These are phyloP conservation scores for Apophysomyces elegans DNA, from an alignment of 371 early-diverging fungal genomes.

Conservation along the genomic window DNA sequence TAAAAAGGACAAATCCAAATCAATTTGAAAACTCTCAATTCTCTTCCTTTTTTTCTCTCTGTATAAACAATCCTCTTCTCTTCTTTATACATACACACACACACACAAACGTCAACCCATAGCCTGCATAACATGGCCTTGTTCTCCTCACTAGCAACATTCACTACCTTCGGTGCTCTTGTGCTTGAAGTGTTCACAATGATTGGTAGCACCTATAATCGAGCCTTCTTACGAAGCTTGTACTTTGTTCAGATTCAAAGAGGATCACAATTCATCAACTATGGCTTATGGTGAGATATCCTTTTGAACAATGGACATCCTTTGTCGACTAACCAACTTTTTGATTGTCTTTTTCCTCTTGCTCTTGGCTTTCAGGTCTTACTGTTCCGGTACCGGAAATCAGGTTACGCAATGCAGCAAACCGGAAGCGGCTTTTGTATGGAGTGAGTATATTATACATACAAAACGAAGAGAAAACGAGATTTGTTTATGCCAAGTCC, in stretches of 20 bases:
- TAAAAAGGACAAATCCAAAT: background rate
- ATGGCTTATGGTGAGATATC: constrained; percentile 29
- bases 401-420: constrained; percentile 25
- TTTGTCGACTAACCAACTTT: background rate
- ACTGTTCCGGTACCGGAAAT: constrained; percentile 23
- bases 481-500: background rate
- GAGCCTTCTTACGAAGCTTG: constrained; percentile 24
- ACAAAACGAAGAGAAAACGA: background rate
- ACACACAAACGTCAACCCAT: too few relatives aligned
- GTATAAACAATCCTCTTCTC: too few relatives aligned
- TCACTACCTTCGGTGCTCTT: constrained; percentile 20
- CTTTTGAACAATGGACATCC: too few relatives aligned
- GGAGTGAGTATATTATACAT: constrained; percentile 22
- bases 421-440: constrained; percentile 30
- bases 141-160: constrained; percentile 11
- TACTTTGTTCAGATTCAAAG: constrained; percentile 23
- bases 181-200: constrained; percentile 31
- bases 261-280: constrained; percentile 14
- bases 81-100: too few relatives aligned
- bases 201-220: constrained; percentile 28
- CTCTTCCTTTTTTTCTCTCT: background rate
- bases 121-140: constrained; percentile 2
- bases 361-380: constrained; percentile 1
- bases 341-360: background rate
- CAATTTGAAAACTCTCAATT: background rate